phyloP scores from a whole-genome alignment of 192 early-diverging fungal genomes.

The Rhizophlyctis rosea region DNA sequence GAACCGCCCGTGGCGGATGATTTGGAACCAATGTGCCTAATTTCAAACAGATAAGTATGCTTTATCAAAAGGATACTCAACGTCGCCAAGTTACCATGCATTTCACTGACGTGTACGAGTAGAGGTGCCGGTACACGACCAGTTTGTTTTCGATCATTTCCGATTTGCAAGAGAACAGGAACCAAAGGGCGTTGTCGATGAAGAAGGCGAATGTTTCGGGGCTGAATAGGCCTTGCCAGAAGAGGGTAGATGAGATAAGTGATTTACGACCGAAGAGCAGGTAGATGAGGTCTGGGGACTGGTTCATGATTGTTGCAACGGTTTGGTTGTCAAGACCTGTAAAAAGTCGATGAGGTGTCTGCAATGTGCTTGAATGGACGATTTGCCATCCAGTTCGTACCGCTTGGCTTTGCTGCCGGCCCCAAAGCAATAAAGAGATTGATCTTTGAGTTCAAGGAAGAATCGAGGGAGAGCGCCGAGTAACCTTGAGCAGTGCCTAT shows the following conservation, averaged over 20 bases:
- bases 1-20: slow-evolving; percentile 77
- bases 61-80: background rate
- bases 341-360: background rate
- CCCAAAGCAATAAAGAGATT: slow-evolving; percentile 88
- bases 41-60: slow-evolving; percentile 1
- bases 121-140: slow-evolving; percentile 80
- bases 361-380: background rate
- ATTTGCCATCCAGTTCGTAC: slow-evolving; percentile 16
- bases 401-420: slow-evolving; percentile 78
- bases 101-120: slow-evolving; percentile 87
- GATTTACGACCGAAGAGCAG: slow-evolving; percentile 84
- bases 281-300: slow-evolving; percentile 83
- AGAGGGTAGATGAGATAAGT: slow-evolving; percentile 70
- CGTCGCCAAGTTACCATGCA: slow-evolving; percentile 61
- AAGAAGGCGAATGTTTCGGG: slow-evolving; percentile 69
- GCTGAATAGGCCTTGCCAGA: slow-evolving; percentile 81
- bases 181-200: slow-evolving; percentile 66
- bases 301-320: slow-evolving; percentile 77
- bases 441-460: slow-evolving; percentile 75
- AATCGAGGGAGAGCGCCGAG: slow-evolving; percentile 78
- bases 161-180: slow-evolving; percentile 84
- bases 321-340: slow-evolving; percentile 73
- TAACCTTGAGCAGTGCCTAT: slow-evolving; percentile 79
- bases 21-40: slow-evolving; percentile 86
- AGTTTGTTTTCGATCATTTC: slow-evolving; percentile 71